These are phyloP conservation scores for Aspergillus terreus DNA, from an alignment of 2,329 filamentous ascomycete species.

Conservation along the genomic window DNA sequence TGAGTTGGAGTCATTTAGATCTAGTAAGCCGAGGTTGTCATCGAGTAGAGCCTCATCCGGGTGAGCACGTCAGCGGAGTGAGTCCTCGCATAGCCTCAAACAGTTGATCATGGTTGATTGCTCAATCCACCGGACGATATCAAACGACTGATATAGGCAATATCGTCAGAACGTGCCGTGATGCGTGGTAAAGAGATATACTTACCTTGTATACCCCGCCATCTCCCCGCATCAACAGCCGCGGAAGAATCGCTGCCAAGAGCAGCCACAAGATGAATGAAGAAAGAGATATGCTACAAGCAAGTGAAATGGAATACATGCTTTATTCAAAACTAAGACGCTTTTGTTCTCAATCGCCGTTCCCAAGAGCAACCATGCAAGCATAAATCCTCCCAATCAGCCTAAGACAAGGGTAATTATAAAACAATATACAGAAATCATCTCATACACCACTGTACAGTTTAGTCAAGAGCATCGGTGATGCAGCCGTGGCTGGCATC, in stretches of 20 bases:
- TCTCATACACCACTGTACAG: background rate
- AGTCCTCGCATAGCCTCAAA: no score
- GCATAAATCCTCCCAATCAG: background rate
- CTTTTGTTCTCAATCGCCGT: background rate
- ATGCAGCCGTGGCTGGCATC: constrained; percentile 49
- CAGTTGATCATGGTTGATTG: no score
- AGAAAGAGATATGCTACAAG: background rate
- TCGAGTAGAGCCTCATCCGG: background rate
- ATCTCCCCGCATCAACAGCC: background rate
- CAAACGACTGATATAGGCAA: no score
- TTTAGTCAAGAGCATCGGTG: constrained; percentile 40
- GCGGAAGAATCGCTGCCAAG: background rate
- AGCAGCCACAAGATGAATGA: no score
- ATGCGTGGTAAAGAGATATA: background rate
- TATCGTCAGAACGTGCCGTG: no score
- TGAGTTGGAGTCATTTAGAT: background rate
- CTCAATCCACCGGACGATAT: no score
- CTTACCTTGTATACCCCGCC: no score
- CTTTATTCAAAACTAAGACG: background rate
- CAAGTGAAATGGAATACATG: background rate
- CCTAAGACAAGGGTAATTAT: background rate
- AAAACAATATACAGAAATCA: constrained; percentile 9
- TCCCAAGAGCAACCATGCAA: background rate
- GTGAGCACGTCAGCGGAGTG: background rate
- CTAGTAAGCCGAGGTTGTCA: background rate